Evolutionary conservation across 257 asterid genomes (phyloP).

Genomic region (Nicotiana sylvestris): DNA sequence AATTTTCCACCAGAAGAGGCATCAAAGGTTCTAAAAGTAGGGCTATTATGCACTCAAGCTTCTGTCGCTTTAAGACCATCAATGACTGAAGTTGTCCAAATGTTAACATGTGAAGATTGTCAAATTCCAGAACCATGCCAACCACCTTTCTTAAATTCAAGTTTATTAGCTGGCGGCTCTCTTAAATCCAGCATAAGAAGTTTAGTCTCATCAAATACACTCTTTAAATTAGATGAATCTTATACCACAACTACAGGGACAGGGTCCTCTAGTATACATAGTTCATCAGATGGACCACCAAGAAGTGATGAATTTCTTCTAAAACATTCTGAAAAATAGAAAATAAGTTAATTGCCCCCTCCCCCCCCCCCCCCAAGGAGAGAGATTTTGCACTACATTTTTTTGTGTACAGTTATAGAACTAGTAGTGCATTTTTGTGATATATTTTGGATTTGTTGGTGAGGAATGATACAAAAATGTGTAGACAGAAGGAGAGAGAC

Average conservation of each 20-base stretch:
- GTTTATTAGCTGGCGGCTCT: conserved; percentile 34
- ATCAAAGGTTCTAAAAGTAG: conserved; percentile 47
- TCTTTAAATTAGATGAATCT: conserved; percentile 28
- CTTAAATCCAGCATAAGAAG: conserved; percentile 44
- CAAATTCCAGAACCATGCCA: conserved; percentile 68
- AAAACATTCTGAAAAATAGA: neutral
- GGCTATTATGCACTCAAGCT: conserved; percentile 80
- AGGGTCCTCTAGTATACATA: conserved; percentile 49
- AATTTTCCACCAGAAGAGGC: conserved; percentile 53
- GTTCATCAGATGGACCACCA: conserved; percentile 50
- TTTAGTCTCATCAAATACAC: conserved; percentile 30
- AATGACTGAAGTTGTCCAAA: conserved; percentile 60
- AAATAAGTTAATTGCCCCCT: neutral
- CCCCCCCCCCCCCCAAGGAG: neutral
- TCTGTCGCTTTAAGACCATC: conserved; percentile 74
- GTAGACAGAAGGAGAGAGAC: neutral
- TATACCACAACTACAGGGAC: conserved; percentile 51
- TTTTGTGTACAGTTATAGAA: conserved; percentile 3
- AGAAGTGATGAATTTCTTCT: conserved; percentile 9
- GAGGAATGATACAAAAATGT: neutral
- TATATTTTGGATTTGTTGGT: neutral
- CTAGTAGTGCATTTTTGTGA: neutral
- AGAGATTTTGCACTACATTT: neutral
- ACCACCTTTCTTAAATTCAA: conserved; percentile 67
- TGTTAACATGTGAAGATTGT: conserved; percentile 50